Percentiles rank a stretch among this genome's conserved stretches.
These are phyloP conservation scores for Thielaviopsis musarum DNA, from an alignment of 2,329 filamentous ascomycete genomes.

Conservation along the genomic window DNA sequence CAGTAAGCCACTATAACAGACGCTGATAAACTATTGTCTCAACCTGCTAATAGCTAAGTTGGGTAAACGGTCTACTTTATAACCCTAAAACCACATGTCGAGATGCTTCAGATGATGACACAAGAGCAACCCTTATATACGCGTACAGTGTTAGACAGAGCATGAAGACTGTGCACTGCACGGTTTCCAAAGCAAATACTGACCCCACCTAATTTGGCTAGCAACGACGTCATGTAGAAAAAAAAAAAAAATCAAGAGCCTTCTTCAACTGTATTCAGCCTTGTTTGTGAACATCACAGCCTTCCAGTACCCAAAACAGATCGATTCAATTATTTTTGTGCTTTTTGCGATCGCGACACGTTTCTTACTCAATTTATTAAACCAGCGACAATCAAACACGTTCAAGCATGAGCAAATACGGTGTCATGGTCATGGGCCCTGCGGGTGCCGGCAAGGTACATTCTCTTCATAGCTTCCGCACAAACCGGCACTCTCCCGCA, in stretches of 20 bases:
- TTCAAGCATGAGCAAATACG: slow-evolving; percentile 72
- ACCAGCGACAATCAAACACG: background rate
- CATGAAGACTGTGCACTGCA: background rate
- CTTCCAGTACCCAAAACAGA: background rate
- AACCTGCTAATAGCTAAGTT: too few species aligned
- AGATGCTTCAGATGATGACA: too few species aligned
- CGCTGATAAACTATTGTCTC: background rate
- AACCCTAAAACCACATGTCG: too few species aligned
- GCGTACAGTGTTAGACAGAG: too few species aligned
- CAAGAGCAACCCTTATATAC: too few species aligned
- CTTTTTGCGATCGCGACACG: background rate
- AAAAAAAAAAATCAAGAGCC: background rate
- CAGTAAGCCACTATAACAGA: background rate
- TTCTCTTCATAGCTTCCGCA: slow-evolving; percentile 9
- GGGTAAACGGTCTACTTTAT: too few species aligned
- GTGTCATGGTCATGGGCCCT: slow-evolving; percentile 87
- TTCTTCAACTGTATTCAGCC: background rate
- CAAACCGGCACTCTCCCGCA: background rate
- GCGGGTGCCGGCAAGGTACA: slow-evolving; percentile 81
- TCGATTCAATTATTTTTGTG: background rate
- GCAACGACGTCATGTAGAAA: background rate
- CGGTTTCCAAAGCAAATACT: background rate
- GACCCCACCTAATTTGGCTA: background rate
- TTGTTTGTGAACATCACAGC: background rate
- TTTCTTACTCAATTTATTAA: background rate